Evolutionary conservation across 805 yeast species (phyloP).

Genomic region (Candida rishiriensis): DNA sequence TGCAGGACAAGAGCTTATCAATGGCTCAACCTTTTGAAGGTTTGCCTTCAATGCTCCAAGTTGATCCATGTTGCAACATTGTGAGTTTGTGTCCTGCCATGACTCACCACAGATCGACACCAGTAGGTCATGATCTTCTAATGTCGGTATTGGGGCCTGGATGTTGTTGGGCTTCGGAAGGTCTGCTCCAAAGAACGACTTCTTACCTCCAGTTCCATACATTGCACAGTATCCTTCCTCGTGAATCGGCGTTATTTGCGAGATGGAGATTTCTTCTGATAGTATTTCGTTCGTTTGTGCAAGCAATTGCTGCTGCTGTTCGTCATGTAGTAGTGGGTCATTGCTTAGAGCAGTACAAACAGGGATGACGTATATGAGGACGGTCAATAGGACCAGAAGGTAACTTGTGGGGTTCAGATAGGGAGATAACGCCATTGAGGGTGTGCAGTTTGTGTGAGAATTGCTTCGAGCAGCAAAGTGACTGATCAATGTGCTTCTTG

Average conservation of each 20-base stretch:
- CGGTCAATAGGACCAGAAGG: too few relatives aligned
- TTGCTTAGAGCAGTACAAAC: too few relatives aligned
- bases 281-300: too few relatives aligned
- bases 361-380: too few relatives aligned
- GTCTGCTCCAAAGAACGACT: conserved; percentile 68
- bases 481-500: too few relatives aligned
- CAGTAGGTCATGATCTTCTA: conserved; percentile 41
- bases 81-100: conserved; percentile 44
- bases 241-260: conserved; percentile 22
- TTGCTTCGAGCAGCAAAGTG: too few relatives aligned
- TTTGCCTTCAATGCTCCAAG: conserved; percentile 50
- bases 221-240: conserved; percentile 47
- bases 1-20: conserved; percentile 91
- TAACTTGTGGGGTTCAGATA: too few relatives aligned
- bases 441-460: too few relatives aligned
- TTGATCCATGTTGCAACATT: conserved; percentile 74
- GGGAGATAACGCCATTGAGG: too few relatives aligned
- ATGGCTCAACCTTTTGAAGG: conserved; percentile 68
- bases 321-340: too few relatives aligned
- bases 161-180: conserved; percentile 71
- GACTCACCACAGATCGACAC: conserved; percentile 67
- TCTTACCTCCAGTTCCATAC: conserved; percentile 69
- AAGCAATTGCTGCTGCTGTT: too few relatives aligned
- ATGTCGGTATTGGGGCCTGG: conserved; percentile 43
- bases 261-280: neutral